Conservation (phyloP, 768 basidiomycete genomes). For the Solioccasus polychromus region DNA sequence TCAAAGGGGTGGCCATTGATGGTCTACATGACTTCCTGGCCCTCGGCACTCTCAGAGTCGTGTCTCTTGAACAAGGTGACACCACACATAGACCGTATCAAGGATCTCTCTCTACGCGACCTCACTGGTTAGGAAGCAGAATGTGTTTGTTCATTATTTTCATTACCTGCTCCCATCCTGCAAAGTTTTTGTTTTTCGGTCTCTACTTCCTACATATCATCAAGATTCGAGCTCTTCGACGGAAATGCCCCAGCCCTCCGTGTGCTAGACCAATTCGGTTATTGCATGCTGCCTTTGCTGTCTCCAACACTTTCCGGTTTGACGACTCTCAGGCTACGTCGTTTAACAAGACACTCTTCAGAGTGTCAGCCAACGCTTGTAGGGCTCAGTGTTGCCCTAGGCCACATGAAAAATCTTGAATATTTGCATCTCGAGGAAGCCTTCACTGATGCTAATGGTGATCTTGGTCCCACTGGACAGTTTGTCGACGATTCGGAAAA, state of each 20-base stretch:
- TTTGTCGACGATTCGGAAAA: neutral
- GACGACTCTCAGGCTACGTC: conserved; percentile 35
- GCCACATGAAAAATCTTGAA: conserved; percentile 34
- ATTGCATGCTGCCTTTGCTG: conserved; percentile 40
- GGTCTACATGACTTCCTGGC: too few species aligned
- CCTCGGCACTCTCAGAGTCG: too few species aligned
- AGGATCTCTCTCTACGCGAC: conserved; percentile 31
- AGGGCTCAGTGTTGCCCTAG: conserved; percentile 33
- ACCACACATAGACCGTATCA: conserved; percentile 33
- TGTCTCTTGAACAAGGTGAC: conserved; percentile 32
- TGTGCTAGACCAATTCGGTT: conserved; percentile 35
- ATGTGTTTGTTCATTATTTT: conserved; percentile 25
- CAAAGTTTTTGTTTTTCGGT: conserved; percentile 27
- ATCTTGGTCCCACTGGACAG: too few species aligned
- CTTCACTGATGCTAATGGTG: too few species aligned
- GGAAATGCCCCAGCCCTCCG: conserved; percentile 35
- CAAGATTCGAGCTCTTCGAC: too few species aligned
- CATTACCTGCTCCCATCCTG: conserved; percentile 32
- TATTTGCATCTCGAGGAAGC: conserved; percentile 35
- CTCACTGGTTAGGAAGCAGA: conserved; percentile 15
- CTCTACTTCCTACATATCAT: too few species aligned
- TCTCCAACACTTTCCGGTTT: conserved; percentile 35
- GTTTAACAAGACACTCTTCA: too few species aligned
- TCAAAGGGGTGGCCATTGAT: conserved; percentile 39
- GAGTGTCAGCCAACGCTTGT: conserved; percentile 31